Evolutionary conservation across 1,139 yeast genomes (phyloP), one percentile per base, ranked within the genome.

Genomic region (Saccharomyces hybrid): DNA sequence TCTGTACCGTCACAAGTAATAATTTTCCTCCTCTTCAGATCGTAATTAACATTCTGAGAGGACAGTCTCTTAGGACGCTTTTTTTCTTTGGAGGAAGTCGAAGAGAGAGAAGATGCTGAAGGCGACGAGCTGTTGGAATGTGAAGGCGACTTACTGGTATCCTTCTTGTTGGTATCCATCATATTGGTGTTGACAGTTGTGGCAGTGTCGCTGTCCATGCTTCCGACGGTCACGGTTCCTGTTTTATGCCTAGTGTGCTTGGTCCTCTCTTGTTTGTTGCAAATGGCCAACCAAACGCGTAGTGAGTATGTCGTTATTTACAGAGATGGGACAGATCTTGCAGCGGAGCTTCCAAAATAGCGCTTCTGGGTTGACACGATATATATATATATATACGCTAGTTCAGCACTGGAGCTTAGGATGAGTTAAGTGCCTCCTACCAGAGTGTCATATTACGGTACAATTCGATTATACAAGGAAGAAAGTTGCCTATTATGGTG

Each of bases 31-130:
- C 63, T 65, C 55, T 66, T 66, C 51, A 68, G 56, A 53, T 65
- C 62, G 46, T 68, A 68, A 54, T 68, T 66, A 20, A 68, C 69
- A 50, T 64, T 66, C 31, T 55, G 57, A 2, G 70, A 63, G n/a
- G 66, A 55, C 5, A 66, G 56, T 52, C 70, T 57, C 51, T 65
- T 64, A 4, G 69, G 69, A 34, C 71, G 53, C 28, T 16, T 38
- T 16, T 38, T 38, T n/a, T 38, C 44, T 38, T 38, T 38, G 13
- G 44, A 38, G n/a, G 44, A 38, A 38, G 44, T 9, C 11, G 44
- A 38, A 38, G 44, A 38, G 3, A 38, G 44, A 11, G 44, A 38
- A 9, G 44, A 38, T 8, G 44, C 11, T 38, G 44, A 38, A 11
- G 44, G 44, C 5, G 44, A 38, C 11, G 44, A 38, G 7, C 44